Evolutionary conservation across 331 rosid genomes (phyloP), one percentile per base, ranked within the genome.

Genomic region (Acacia concinna): DNA sequence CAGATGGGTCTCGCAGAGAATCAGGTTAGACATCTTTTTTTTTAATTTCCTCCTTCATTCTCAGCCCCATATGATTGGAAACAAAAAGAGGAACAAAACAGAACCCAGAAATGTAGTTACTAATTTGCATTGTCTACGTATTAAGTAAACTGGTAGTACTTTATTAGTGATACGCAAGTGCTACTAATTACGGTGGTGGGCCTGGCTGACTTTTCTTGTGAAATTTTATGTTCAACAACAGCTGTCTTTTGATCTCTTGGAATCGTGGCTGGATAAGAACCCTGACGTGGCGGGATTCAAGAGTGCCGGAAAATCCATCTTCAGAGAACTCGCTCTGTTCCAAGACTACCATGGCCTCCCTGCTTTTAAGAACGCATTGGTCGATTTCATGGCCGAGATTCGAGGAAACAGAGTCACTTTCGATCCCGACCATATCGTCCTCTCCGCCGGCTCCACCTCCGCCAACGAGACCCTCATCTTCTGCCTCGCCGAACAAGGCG

Each of bases 1-100:
- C 99, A 96, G 74, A 93, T 96, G 99, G 99, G 99, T 41, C 93
- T 96, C 0, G 99, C 99, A 0, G 99, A 96, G 77, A 96, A 96
- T 89, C 99, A 94, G 87, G 96, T 86, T 71, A 59, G 63, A 49
- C 8, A 1, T 11, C 8, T 18, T 18, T 18, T 37, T 65, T 14
- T 4, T 35, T 27, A 40, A 5, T 46, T 46, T 0, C 20, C 20
- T 15, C 17, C 3, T 1, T 32, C 62, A n/a, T 54, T 2, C 35
- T n/a, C 21, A 11, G 9, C 67, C 67, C 67, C 67, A 28, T 60
- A 28, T 25, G 27, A 27, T 28, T 60, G 37, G 67, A 28, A 14
- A 31, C 6, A 4, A 62, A 28, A 13, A 18, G 20, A 28, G 27
- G 20, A 11, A 38, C 28, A 52, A 21, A 52, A 52, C 28, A 52